Base-by-base conservation (phyloP, 352 stramenopile genomes). In the Phytophthora citricola region DNA sequence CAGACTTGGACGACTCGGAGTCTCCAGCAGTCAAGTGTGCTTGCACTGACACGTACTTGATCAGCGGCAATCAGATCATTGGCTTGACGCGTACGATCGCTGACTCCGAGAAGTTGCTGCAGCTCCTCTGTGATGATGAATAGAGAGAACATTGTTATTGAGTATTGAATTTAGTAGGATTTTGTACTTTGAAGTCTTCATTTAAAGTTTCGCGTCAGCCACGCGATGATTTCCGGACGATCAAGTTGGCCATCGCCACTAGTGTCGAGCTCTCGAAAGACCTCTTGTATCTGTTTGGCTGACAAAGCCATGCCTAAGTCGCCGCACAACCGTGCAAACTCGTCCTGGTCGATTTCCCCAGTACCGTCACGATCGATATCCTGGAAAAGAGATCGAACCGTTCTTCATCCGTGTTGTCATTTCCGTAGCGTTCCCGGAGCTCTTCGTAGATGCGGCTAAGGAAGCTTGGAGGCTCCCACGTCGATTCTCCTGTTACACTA, bases 51-150 rank as follows among this genome's bases (percentile, higher is more conserved):
- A 92, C 85, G 31, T 94, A 92, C 45, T 57, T 91, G 65, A 75
- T 94, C 62, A 91, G 69, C 52, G 75, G 78, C 4, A 87, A 87
- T 51, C 77, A 89, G 44, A 87, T 94, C 54, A 89, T 92, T 51
- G 79, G 78, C 1, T 70, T 94, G 36, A 94, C 86, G n/a, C 76
- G 86, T 26, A 92, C 86, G 12, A 92, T 94, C 45, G 86, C 78
- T 7, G 83, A 92, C 51, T 91, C 82, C 10, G 84, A 94, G 55
- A 94, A 94, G 58, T 71, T 94, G 20, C 55, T 94, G 41, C 69
- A 87, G 56, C 74, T 92, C 56, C 68, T 92, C 26, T 69, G 75
- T 63, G 71, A 83, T 11, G 79, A 88, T 44, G 64, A 73, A 51
- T 71, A 73, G 44, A 67, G 48, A 63, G 40, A 26, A 73, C 39